Percentiles rank a stretch among this genome's conserved stretches.
Conservation (phyloP, 202 grass and related monocot genomes). For the Schoenoplectus triqueter region DNA sequence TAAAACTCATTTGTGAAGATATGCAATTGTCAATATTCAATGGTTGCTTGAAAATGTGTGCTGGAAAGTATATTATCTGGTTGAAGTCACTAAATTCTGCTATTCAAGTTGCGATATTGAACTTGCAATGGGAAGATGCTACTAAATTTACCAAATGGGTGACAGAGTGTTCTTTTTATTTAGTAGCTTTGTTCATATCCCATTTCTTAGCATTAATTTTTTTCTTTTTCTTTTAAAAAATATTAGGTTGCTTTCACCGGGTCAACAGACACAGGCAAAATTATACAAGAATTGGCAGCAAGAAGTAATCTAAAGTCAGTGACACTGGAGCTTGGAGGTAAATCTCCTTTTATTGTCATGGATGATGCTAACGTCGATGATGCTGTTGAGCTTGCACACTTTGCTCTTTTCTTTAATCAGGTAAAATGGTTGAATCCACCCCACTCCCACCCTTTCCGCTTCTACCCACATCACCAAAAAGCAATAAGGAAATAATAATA, state of each 20-base stretch:
- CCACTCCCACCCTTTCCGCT: neutral
- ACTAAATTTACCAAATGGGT: too few relatives aligned
- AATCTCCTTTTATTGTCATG: constrained; percentile 80
- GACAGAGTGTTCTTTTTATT: too few relatives aligned
- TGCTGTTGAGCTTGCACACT: constrained; percentile 71
- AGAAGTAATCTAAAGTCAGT: constrained; percentile 73
- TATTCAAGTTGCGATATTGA: too few relatives aligned
- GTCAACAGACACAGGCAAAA: constrained; percentile 63
- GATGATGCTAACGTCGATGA: constrained; percentile 67
- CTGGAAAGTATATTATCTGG: too few relatives aligned
- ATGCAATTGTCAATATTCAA: too few relatives aligned
- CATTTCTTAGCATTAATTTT: too few relatives aligned
- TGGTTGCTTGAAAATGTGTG: too few relatives aligned
- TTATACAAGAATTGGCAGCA: constrained; percentile 58
- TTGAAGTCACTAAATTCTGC: too few relatives aligned
- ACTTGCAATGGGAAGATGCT: too few relatives aligned
- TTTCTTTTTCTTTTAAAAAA: too few relatives aligned
- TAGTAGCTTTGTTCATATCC: too few relatives aligned
- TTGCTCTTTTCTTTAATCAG: constrained; percentile 76
- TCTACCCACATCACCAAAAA: neutral
- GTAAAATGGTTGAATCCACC: neutral
- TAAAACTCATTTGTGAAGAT: neutral
- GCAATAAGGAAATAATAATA: too few relatives aligned
- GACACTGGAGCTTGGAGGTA: constrained; percentile 78
- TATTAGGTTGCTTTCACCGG: constrained; percentile 70